Conservation (phyloP, 768 basidiomycete species). For the Dentipellis fragilis region DNA sequence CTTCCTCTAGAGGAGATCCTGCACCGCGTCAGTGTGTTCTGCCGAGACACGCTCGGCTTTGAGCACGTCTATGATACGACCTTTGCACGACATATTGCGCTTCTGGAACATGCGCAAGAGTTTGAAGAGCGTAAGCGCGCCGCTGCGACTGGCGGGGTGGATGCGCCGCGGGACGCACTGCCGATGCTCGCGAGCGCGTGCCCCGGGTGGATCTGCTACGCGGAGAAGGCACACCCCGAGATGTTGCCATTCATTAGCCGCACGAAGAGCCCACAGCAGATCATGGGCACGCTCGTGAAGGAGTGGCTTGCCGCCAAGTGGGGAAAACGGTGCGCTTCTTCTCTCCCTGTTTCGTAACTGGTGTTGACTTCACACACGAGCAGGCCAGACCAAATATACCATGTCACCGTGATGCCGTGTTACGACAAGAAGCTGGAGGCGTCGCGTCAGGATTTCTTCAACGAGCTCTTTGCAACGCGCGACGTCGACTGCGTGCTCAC, state of each 20-base stretch:
- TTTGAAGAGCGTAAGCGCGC: slow-evolving; percentile 37
- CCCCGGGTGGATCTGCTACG: slow-evolving; percentile 99
- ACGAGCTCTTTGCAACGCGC: slow-evolving; percentile 67
- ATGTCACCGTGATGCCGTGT: slow-evolving; percentile 97
- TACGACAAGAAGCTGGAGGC: slow-evolving; percentile 99
- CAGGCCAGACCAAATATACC: slow-evolving; percentile 85
- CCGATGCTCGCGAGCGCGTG: slow-evolving; percentile 96
- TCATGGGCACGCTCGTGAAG: slow-evolving; percentile 92
- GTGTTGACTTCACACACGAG: background rate
- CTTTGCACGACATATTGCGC: slow-evolving; percentile 80
- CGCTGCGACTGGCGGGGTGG: slow-evolving; percentile 17
- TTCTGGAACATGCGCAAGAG: slow-evolving; percentile 75
- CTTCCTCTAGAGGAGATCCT: slow-evolving; percentile 49
- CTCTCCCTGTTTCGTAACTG: background rate
- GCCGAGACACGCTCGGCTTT: slow-evolving; percentile 57
- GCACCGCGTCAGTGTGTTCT: slow-evolving; percentile 63
- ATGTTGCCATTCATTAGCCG: slow-evolving; percentile 84
- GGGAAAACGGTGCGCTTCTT: slow-evolving; percentile 51
- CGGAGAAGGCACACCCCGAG: slow-evolving; percentile 93
- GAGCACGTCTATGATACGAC: slow-evolving; percentile 89
- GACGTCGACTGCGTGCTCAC: slow-evolving; percentile 98
- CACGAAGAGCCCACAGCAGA: slow-evolving; percentile 88
- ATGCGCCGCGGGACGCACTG: slow-evolving; percentile 20
- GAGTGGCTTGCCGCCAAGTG: slow-evolving; percentile 66
- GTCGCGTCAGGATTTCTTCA: slow-evolving; percentile 88